Evolutionary conservation across 768 basidiomycete species (phyloP).

Genomic region (Leccinum variicolor): DNA sequence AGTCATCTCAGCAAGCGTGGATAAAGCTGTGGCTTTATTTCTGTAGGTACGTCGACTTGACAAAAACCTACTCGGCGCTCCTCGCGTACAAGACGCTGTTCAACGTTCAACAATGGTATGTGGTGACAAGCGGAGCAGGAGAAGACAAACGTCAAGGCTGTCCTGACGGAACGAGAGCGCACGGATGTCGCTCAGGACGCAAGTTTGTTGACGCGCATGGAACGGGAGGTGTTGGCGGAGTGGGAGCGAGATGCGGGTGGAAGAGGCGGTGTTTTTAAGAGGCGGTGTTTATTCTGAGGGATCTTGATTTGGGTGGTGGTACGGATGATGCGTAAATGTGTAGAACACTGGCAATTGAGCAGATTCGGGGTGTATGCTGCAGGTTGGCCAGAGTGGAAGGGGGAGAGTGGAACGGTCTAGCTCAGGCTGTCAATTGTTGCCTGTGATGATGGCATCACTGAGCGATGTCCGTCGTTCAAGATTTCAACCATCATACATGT

Average conservation of each 20-base stretch:
- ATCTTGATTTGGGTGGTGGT: too few relatives aligned
- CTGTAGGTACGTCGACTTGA: conserved; percentile 82
- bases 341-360: too few relatives aligned
- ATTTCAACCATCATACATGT: too few relatives aligned
- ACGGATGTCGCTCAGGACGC: conserved; percentile 82
- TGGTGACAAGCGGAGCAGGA: conserved; percentile 73
- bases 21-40: background rate
- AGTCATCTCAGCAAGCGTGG: conserved; percentile 10
- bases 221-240: conserved; percentile 68
- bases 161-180: conserved; percentile 79
- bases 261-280: too few relatives aligned
- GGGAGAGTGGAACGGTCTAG: too few relatives aligned
- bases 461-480: too few relatives aligned
- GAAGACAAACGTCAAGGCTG: conserved; percentile 57
- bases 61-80: conserved; percentile 76
- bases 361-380: too few relatives aligned
- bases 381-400: too few relatives aligned
- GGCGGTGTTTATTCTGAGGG: conserved; percentile 84
- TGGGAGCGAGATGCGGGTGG: conserved; percentile 84
- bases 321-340: conserved; percentile 42
- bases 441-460: too few relatives aligned
- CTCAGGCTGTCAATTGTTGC: too few relatives aligned
- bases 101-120: too few relatives aligned
- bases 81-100: conserved; percentile 82
- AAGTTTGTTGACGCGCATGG: conserved; percentile 63